Base-by-base conservation (phyloP, 148 eudicot species). In the Rheum nobile region DNA sequence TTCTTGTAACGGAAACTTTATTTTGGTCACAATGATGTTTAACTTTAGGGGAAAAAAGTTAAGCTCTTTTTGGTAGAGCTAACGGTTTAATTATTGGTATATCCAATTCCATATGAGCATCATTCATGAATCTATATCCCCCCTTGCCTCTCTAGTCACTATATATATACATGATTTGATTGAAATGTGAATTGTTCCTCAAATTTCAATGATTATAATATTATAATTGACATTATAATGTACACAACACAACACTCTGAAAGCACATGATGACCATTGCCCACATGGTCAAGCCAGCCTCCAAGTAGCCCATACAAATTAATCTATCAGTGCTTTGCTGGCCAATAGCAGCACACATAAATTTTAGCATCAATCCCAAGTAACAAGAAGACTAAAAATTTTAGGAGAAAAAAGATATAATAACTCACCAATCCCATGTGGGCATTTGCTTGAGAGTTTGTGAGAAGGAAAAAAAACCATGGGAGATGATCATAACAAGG, bases 271-370 rank as follows among this genome's bases (percentile, higher is more conserved):
- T 65, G 70, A 32, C 79, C 78, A 80, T 75, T 65, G 39, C 70
- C 39, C 70, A 65, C 70, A 65, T 65, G 70, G 63, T 11, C 63
- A 55, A 55, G 63, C 63, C 70, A 65, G 21, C 70, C 70, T 82
- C 74, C 70, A 80, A 74, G 71, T 59, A 74, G 80, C 82, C 78
- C 78, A 80, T 72, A 42, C 83, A 83, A 82, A 77, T n/a, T n/a
- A n/a, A n/a, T 77, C 85, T 77, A 61, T 77, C 78, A 12, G 72
- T 71, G 69, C 39, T 63, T 48, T 71, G 48, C 74, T 71, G 48
- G n/a, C 74, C 54, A 71, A 71, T 65, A 5, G 22, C 70, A 65
- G 70, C 0, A 32, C 41, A 65, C 22, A 17, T 16, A 65, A 34
- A 10, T 59, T 26, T 26, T 9, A 1, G 70, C 70, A 65, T 65